These are phyloP conservation scores for Aquanectria penicillioides DNA, from an alignment of 2,329 filamentous ascomycete genomes.

Conservation along the genomic window DNA sequence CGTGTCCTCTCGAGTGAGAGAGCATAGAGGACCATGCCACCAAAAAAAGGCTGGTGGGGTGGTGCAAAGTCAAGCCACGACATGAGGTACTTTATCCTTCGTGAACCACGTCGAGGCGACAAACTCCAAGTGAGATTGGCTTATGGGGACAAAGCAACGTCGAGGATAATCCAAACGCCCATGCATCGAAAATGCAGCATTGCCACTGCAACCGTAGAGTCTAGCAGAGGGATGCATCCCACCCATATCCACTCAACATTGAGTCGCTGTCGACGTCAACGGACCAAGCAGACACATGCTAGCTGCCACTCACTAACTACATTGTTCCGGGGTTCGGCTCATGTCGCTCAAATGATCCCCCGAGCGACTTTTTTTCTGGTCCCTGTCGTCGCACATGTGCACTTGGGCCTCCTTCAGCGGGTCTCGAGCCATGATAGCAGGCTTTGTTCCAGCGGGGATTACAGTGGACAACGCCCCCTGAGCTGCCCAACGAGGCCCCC, in stretches of 20 bases:
- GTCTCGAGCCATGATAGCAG: slow-evolving; percentile 3
- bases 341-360: slow-evolving; percentile 28
- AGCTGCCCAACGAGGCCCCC: background rate
- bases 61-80: slow-evolving; percentile 23
- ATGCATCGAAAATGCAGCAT: background rate
- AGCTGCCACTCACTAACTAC: background rate
- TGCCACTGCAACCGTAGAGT: background rate
- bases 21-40: slow-evolving; percentile 6
- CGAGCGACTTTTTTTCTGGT: slow-evolving; percentile 24
- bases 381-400: slow-evolving; percentile 9
- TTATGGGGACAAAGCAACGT: background rate
- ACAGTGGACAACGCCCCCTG: slow-evolving; percentile 8
- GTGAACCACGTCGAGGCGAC: background rate
- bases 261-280: slow-evolving; percentile 10
- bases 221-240: background rate
- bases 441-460: slow-evolving; percentile 2
- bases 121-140: background rate
- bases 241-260: slow-evolving; percentile 4
- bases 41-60: slow-evolving; percentile 22
- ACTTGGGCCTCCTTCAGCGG: slow-evolving; percentile 13
- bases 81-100: slow-evolving; percentile 23
- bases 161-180: background rate
- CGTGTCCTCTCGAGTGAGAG: background rate
- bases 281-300: slow-evolving; percentile 24
- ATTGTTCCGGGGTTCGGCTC: slow-evolving; percentile 23